These are phyloP conservation scores for Geotrichum fermentans DNA, from an alignment of 1,139 yeast genomes.

Conservation along the genomic window DNA sequence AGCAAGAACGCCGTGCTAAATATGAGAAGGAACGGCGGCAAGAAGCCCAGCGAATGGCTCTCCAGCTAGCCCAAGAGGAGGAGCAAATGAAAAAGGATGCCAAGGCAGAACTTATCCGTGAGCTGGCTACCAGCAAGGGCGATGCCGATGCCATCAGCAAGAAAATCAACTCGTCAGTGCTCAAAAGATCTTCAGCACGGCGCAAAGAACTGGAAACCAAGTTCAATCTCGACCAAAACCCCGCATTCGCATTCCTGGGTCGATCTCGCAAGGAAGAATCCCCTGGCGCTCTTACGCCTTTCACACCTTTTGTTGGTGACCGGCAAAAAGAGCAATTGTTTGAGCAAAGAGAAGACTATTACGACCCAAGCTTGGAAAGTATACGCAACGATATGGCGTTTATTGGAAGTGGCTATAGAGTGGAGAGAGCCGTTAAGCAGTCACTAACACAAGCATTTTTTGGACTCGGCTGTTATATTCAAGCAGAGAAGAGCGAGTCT, in stretches of 20 bases:
- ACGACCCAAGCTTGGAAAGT: conserved; percentile 57
- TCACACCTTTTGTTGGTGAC: conserved; percentile 93
- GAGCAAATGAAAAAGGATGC: conserved; percentile 45
- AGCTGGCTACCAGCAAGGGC: conserved; percentile 48
- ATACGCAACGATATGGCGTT: conserved; percentile 62
- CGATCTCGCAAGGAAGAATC: conserved; percentile 17
- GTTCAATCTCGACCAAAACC: conserved; percentile 36
- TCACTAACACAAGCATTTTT: conserved; percentile 83
- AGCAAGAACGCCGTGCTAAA: conserved; percentile 62
- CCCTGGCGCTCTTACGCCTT: conserved; percentile 49
- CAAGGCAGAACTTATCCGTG: conserved; percentile 63
- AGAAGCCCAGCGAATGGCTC: conserved; percentile 35
- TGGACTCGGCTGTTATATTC: conserved; percentile 79
- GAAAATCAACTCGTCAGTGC: conserved; percentile 55
- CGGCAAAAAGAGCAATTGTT: conserved; percentile 52
- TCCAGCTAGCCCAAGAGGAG: conserved; percentile 38
- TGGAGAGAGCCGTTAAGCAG: conserved; percentile 64
- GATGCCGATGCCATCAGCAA: conserved; percentile 51
- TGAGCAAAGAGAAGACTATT: conserved; percentile 47
- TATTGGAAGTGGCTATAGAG: conserved; percentile 81
- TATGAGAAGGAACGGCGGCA: conserved; percentile 59
- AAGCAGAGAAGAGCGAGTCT: conserved; percentile 48
- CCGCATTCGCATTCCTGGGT: conserved; percentile 27
- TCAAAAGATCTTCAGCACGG: conserved; percentile 62
- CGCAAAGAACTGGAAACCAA: conserved; percentile 64